Evolutionary conservation across 352 stramenopile species (phyloP), one percentile per base, ranked within the genome.

Genomic region (Albugo laibachii): DNA sequence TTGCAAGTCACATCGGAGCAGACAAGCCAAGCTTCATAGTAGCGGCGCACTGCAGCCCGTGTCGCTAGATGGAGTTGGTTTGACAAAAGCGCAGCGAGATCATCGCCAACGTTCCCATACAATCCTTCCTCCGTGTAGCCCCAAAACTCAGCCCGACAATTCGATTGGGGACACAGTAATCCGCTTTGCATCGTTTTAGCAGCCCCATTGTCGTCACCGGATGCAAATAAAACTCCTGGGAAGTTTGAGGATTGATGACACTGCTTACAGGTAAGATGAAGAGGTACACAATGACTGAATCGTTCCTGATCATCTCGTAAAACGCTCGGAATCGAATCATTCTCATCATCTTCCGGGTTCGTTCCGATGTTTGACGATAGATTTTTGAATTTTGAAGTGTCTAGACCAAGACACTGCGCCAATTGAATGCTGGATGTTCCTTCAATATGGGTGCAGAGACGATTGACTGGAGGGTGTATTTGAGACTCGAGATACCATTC

Each of bases 401-500:
- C 95, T 6, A 99, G 67, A 13, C 95, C 95, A 12, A 99, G 72
- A 49, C 93, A 95, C 48, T 96, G 73, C 35, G 95, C 95, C 18
- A 99, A 61, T 39, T 97, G 86, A 11, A 81, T 75, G 19, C 81
- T 85, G 21, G 84, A 95, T 2, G 88, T 97, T 53, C 92, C 95
- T 64, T 99, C 93, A 59, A 99, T 99, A 42, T 97, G 95, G 51
- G 97, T 95, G 48, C 94, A 98, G 51, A 99, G 65, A 62, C 96
- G 95, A 53, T 94, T 92, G 21, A 99, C 92, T 2, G 95, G 94
- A 11, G 95, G 96, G 24, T 99, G 79, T 56, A 99, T 97, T 69
- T 92, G 78, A 34, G 75, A 76, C 51, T 92, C 78, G 13, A 99
- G 64, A 59, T 99, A 99, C 91, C 91, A 97, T 56, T 97, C 88